Evolutionary conservation across 768 basidiomycete genomes (phyloP).

Genomic region (Astraeus odoratus): DNA sequence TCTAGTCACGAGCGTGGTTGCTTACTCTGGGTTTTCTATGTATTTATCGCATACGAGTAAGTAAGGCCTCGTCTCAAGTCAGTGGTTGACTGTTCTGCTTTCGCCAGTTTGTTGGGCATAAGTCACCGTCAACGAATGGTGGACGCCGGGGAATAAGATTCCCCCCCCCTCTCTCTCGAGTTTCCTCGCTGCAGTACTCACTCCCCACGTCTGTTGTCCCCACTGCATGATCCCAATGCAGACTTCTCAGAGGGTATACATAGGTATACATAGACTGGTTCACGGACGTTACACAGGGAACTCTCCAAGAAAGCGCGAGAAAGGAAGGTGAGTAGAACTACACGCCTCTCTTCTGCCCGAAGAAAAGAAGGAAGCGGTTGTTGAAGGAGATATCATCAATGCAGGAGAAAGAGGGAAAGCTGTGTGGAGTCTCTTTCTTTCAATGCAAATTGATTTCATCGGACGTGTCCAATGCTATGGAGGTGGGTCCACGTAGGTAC

Average conservation of each 20-base stretch:
- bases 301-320: slow-evolving; percentile 20
- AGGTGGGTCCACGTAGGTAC: no score
- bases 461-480: no score
- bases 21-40: slow-evolving; percentile 29
- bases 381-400: no score
- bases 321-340: slow-evolving; percentile 14
- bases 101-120: no score
- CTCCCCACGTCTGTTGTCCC: not conserved
- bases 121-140: no score
- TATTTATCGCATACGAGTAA: slow-evolving; percentile 26
- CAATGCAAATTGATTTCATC: no score
- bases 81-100: not conserved
- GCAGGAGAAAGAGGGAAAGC: no score
- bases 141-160: slow-evolving; percentile 9
- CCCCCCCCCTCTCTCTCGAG: slow-evolving; percentile 21
- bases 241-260: slow-evolving; percentile 8
- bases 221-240: slow-evolving; percentile 6
- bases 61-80: not conserved
- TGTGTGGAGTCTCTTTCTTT: no score
- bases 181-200: slow-evolving; percentile 10
- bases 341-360: no score
- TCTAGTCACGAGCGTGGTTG: slow-evolving; percentile 27
- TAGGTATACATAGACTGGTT: no score
- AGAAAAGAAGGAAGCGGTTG: no score
- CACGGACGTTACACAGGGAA: slow-evolving; percentile 11